Conservation (phyloP, 129 eudicot genomes). For the Solidago caesia region DNA sequence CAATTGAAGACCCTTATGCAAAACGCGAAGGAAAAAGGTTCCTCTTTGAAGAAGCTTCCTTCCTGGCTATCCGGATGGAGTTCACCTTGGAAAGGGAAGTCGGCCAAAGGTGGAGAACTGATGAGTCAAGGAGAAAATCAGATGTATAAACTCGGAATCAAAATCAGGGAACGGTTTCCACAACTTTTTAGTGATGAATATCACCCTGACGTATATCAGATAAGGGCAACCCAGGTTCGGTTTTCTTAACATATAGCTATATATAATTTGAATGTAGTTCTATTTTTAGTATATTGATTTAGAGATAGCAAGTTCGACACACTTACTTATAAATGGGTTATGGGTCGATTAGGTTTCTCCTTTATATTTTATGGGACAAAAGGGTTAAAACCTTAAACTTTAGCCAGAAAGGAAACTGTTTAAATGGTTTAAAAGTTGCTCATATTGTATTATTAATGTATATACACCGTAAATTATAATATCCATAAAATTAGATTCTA, state of each 20-base stretch:
- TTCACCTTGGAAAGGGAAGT: conserved; percentile 91
- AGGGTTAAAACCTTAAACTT: too few relatives aligned
- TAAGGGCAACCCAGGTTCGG: conserved; percentile 84
- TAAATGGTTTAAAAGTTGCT: neutral
- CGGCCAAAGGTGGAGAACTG: conserved; percentile 75
- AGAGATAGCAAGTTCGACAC: neutral
- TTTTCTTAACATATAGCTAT: neutral
- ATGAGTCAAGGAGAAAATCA: conserved; percentile 79
- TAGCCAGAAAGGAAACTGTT: neutral
- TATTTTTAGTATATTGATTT: neutral
- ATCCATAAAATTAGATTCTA: neutral
- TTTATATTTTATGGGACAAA: neutral
- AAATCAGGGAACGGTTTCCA: conserved; percentile 67
- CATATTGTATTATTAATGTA: too few relatives aligned
- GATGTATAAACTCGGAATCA: conserved; percentile 71
- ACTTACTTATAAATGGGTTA: neutral
- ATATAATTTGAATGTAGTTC: neutral
- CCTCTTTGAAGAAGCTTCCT: conserved; percentile 54
- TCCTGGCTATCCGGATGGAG: conserved; percentile 83
- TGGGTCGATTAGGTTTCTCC: neutral
- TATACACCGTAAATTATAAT: too few relatives aligned
- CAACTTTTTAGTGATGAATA: conserved; percentile 61
- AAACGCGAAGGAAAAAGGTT: conserved; percentile 52
- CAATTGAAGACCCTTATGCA: conserved; percentile 51
- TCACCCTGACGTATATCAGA: conserved; percentile 78